Percentiles rank a stretch among this genome's conserved stretches.
These are phyloP conservation scores for Stemphylium vesicarium DNA, from an alignment of 2,329 filamentous ascomycete genomes.

Conservation along the genomic window DNA sequence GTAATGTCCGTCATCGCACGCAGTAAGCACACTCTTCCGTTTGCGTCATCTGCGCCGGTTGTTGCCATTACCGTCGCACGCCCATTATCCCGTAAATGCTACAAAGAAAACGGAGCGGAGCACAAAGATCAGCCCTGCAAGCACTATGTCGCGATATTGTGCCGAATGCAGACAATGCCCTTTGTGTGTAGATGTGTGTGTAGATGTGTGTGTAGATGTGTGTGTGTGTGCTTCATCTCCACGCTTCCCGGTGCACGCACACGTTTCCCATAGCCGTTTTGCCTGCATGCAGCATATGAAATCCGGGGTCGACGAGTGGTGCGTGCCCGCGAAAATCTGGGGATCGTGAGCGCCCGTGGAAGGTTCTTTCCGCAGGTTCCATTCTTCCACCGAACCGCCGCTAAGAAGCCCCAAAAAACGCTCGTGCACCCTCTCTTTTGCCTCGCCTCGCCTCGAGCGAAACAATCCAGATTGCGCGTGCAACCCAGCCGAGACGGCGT, in stretches of 20 bases:
- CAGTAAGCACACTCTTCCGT: constrained; percentile 40
- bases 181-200: neutral
- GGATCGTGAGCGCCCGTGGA: constrained; percentile 1
- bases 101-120: constrained; percentile 3
- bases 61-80: neutral
- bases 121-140: constrained; percentile 8
- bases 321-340: constrained; percentile 17
- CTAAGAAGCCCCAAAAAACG: neutral
- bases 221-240: constrained; percentile 8
- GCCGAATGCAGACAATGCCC: neutral
- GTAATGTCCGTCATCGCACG: constrained; percentile 30
- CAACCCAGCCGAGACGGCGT: neutral
- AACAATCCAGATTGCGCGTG: neutral
- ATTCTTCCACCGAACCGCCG: constrained; percentile 7
- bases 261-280: constrained; percentile 12
- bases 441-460: neutral
- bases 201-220: neutral
- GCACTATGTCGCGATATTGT: constrained; percentile 14
- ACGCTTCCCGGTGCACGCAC: constrained; percentile 10
- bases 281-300: constrained; percentile 17
- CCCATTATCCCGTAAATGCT: neutral
- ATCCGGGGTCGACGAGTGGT: constrained; percentile 20
- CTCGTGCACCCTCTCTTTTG: neutral
- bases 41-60: constrained; percentile 9
- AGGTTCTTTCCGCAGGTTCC: neutral